These are phyloP conservation scores for Emergomyces orientalis DNA, from an alignment of 2,329 filamentous ascomycete genomes.

Conservation along the genomic window DNA sequence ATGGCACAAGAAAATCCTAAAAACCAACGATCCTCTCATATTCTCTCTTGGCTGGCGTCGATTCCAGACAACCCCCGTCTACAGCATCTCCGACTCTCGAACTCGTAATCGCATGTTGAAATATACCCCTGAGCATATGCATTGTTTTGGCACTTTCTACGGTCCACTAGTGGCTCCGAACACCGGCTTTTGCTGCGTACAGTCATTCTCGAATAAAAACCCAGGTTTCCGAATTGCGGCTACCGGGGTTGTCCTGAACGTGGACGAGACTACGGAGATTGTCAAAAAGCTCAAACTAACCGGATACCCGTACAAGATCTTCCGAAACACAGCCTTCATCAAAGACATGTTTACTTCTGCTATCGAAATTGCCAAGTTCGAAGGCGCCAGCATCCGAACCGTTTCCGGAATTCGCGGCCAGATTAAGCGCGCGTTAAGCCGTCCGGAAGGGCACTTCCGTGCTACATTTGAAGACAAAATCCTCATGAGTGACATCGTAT, in stretches of 20 bases:
- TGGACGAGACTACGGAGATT: constrained; percentile 93
- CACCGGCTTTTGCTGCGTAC: constrained; percentile 89
- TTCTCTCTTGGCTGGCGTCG: constrained; percentile 94
- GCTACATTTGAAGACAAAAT: constrained; percentile 99
- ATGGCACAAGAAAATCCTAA: constrained; percentile 99
- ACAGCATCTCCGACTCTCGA: constrained; percentile 88
- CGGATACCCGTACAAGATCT: constrained; percentile 90
- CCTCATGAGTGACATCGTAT: constrained; percentile 90
- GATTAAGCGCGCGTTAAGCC: constrained; percentile 89
- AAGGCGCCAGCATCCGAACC: constrained; percentile 89
- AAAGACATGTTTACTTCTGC: constrained; percentile 95
- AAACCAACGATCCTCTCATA: constrained; percentile 94
- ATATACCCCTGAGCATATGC: constrained; percentile 98
- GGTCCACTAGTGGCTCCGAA: constrained; percentile 91
- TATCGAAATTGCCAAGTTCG: constrained; percentile 95
- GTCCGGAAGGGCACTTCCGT: constrained; percentile 90
- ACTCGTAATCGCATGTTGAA: constrained; percentile 96
- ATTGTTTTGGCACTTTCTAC: constrained; percentile 94
- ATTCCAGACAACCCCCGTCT: constrained; percentile 86
- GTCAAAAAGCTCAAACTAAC: constrained; percentile 99
- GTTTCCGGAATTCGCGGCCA: constrained; percentile 93
- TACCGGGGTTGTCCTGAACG: constrained; percentile 83
- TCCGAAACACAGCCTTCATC: constrained; percentile 98
- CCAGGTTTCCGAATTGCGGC: constrained; percentile 91
- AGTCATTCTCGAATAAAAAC: constrained; percentile 73